phyloP scores from a whole-genome alignment of 192 early-diverging fungal genomes.

The Geosiphon pyriformis region DNA sequence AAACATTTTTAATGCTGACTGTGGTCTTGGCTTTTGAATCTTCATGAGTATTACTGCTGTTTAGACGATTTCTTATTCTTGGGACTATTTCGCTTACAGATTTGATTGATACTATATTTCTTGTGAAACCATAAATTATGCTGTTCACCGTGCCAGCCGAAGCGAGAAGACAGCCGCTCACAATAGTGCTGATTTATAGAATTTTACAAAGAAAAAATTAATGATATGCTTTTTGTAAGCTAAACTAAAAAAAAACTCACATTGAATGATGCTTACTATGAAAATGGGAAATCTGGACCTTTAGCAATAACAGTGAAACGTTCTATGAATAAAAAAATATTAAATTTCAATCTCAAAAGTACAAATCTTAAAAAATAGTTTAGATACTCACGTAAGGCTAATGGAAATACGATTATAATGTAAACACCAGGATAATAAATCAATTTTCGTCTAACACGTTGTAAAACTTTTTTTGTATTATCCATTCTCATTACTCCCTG shows the following conservation, averaged over 20 bases:
- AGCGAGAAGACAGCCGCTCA: neutral
- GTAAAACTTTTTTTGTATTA: neutral
- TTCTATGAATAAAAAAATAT: neutral
- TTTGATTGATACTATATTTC: conserved; percentile 15
- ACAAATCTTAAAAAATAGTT: neutral
- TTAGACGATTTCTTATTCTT: too few species aligned
- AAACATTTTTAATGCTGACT: too few species aligned
- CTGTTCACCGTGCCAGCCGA: conserved; percentile 8
- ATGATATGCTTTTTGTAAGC: neutral
- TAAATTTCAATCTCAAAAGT: neutral
- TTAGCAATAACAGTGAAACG: neutral
- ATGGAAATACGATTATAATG: conserved; percentile 12
- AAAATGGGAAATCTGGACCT: neutral
- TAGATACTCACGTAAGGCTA: conserved; percentile 12
- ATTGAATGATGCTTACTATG: conserved; percentile 1
- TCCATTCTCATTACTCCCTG: neutral
- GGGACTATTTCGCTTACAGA: neutral
- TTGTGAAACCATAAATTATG: conserved; percentile 19
- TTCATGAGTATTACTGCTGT: too few species aligned
- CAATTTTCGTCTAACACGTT: conserved; percentile 11
- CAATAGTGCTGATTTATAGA: neutral
- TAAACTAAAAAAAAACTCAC: neutral
- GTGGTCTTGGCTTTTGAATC: too few species aligned
- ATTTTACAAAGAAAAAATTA: neutral
- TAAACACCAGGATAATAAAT: conserved; percentile 20